Percentiles rank a stretch among this genome's conserved stretches.
phyloP scores from a whole-genome alignment of 495 filamentous ascomycete genomes.

The Lepidopterella palustris region DNA sequence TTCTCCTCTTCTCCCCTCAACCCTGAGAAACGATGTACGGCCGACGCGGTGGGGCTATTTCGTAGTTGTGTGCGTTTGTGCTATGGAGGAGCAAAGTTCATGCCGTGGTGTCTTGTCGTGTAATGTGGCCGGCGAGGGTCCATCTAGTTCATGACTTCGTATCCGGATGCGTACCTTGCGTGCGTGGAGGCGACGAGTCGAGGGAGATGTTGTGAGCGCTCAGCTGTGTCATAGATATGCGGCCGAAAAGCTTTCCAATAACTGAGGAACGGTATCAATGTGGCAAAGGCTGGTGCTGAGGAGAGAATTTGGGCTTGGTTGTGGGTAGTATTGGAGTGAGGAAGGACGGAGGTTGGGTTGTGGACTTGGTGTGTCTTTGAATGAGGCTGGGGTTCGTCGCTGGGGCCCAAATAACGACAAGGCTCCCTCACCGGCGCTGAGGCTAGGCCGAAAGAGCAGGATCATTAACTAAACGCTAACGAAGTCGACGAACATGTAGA shows the following conservation, averaged over 20 bases:
- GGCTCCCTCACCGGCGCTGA: background rate
- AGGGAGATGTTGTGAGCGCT: too few species aligned
- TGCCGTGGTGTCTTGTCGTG: conserved; percentile 19
- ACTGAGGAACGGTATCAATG: background rate
- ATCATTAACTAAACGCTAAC: background rate
- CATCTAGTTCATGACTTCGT: conserved; percentile 21
- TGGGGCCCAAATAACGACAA: background rate
- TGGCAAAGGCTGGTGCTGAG: background rate
- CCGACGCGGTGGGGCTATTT: conserved; percentile 17
- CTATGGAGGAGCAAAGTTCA: conserved; percentile 23
- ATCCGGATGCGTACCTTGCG: background rate
- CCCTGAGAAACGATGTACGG: background rate
- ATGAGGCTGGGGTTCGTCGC: background rate
- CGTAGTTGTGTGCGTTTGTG: conserved; percentile 2
- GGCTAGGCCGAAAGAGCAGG: background rate
- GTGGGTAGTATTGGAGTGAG: background rate
- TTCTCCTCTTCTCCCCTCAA: background rate
- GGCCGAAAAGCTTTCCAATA: too few species aligned
- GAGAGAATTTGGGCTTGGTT: background rate
- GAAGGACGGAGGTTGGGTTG: background rate
- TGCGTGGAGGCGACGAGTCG: background rate
- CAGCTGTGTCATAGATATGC: too few species aligned
- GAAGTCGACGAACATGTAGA: background rate
- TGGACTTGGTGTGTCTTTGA: background rate
- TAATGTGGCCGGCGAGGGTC: conserved; percentile 24